Base-by-base conservation (phyloP, 2,329 filamentous ascomycete species). In the Colletotrichum graminicola region DNA sequence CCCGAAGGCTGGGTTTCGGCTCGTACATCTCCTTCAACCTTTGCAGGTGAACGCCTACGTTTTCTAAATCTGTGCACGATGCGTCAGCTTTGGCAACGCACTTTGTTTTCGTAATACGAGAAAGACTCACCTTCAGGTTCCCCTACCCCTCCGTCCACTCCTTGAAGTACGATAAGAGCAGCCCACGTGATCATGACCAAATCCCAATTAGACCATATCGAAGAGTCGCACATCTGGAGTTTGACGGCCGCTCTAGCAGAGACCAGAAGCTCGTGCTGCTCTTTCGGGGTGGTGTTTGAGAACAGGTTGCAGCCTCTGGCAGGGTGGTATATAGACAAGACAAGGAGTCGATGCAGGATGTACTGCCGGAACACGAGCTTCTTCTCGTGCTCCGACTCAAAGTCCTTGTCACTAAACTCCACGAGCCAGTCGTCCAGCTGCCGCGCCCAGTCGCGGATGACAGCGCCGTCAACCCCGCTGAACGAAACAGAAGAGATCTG, bases 161-260 rank as follows among this genome's bases (percentile, higher is more conserved):
- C 82, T 70, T 84, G 82, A 1, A 84, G 74, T 1, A 84, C 81
- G n/a, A 84, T 81, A 11, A 84, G 74, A 2, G 82, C 82, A 7
- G 82, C 82, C 82, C 82, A 84, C 0, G 82, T 83, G 62, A 84
- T 84, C 73, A 84, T 81, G 26, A 83, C 79, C 0, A 84, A 75
- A 52, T 84, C 82, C 79, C 81, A 84, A 55, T 84, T 84, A 5
- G 81, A 79, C 82, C 82, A 84, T 66, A 84, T 84, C 1, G 80
- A 78, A 29, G 79, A 75, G 62, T 84, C 82, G n/a, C 80, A 76
- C 5, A 80, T 77, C 54, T 83, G 82, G 2, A 84, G 74, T 67
- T 79, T 81, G 23, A 84, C 74, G 0, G 82, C 80, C 1, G 82
- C 81, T 18, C 82, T 76, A 1, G 82, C 82, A 2, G 82, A 84